Evolutionary conservation across 2,329 filamentous ascomycete species (phyloP), one percentile per base, ranked within the genome.

Genomic region (Penicillium sp.): DNA sequence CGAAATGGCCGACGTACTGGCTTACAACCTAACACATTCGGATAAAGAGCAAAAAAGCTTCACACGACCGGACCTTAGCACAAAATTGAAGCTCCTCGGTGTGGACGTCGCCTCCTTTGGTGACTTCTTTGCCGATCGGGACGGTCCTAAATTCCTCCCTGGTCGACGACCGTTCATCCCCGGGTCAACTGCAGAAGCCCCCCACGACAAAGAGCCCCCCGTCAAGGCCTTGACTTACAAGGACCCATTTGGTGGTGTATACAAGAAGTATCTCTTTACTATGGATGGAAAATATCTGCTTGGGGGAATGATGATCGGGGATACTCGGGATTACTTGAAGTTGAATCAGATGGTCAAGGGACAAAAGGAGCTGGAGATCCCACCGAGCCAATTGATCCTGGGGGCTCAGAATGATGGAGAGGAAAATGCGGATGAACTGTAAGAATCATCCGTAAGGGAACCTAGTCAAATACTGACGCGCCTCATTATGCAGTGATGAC

Each of bases 291-390:
- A 95, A 69, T 93, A 93, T 64, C 77, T 96, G 1, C 82, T 96
- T 0, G 91, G 91, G n/a, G 92, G 91, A 4, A 96, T 96, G 90
- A 95, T 96, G 90, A 94, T 96, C 56, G 92, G 91, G 36, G 91
- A 96, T 65, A 95, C 90, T 0, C 87, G 83, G 57, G 91, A 96
- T 74, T 96, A 95, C 66, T 83, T 95, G 74, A 95, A 93, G 70
- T 76, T 96, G 21, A 89, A 95, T 1, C 88, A 89, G 1, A 85
- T 95, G 79, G 90, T 94, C 49, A 95, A 92, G 75, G 86, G 83
- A 59, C 88, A 90, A 67, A 95, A 92, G 69, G 78, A 80, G 56
- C 79, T 96, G 1, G 89, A 95, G 13, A 77, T 90, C 0, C 84
- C 89, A 0, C 91, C 91, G 0, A 85, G 87, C 45, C 85, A 95